Percentiles rank a stretch among this genome's conserved stretches.
Conservation (phyloP, 2,329 filamentous ascomycete species). For the Stromatinia cepivora region DNA sequence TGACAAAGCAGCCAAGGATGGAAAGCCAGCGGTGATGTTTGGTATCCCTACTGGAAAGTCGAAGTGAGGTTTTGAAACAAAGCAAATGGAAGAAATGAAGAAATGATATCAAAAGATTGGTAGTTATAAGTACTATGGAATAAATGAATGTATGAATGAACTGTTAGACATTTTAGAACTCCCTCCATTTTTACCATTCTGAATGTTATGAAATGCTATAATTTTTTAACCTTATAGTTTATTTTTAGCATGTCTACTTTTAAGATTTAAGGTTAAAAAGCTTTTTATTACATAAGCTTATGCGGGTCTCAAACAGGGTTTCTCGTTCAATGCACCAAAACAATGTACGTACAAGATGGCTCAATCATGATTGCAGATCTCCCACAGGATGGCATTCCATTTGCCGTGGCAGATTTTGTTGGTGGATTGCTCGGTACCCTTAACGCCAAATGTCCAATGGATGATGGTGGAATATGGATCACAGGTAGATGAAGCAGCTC, state of each 20-base stretch:
- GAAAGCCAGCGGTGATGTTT: conserved; percentile 63
- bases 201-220: too few species aligned
- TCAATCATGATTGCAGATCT: background rate
- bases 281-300: conserved; percentile 2
- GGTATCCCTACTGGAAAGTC: conserved; percentile 68
- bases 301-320: background rate
- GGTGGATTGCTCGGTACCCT: background rate
- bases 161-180: background rate
- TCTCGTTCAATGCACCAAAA: background rate
- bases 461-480: background rate
- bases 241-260: background rate
- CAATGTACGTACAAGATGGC: conserved; percentile 5
- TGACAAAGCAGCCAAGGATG: conserved; percentile 62
- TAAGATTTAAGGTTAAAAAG: conserved; percentile 2
- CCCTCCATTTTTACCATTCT: background rate
- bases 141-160: background rate
- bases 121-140: background rate
- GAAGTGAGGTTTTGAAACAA: conserved; percentile 27
- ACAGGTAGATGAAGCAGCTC: background rate
- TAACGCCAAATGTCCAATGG: background rate
- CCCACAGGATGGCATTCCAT: background rate
- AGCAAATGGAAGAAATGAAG: background rate
- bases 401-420: background rate
- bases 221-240: too few species aligned
- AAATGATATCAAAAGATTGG: conserved; percentile 12